Percentiles rank a stretch among this genome's conserved stretches.
phyloP scores from a whole-genome alignment of 805 yeast species.

The Starmerella cellae region DNA sequence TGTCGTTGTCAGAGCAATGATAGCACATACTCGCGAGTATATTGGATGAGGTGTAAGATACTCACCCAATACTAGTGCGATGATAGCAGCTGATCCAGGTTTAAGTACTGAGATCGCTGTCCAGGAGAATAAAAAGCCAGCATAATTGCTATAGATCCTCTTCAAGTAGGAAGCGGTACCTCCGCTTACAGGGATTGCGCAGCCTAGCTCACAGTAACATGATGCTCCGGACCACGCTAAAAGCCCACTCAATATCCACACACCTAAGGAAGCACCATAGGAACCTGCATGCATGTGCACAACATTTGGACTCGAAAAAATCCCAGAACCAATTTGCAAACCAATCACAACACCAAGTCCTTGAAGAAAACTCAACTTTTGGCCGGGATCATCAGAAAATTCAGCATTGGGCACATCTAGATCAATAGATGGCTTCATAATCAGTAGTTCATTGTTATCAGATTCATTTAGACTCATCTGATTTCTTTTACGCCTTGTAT shows the following conservation, averaged over 20 bases:
- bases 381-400: neutral
- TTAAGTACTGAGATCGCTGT: conserved; percentile 29
- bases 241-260: conserved; percentile 31
- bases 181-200: conserved; percentile 32
- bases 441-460: too few relatives aligned
- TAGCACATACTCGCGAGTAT: conserved; percentile 26
- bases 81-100: conserved; percentile 33
- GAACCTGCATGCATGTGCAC: conserved; percentile 30
- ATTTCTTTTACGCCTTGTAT: too few relatives aligned
- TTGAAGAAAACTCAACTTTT: conserved; percentile 22
- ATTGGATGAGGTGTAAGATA: conserved; percentile 22
- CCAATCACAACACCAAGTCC: conserved; percentile 32
- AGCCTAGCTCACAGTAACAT: conserved; percentile 32
- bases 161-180: conserved; percentile 32
- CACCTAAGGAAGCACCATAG: conserved; percentile 27
- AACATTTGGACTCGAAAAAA: conserved; percentile 32
- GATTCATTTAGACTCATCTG: neutral
- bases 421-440: neutral
- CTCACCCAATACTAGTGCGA: conserved; percentile 31
- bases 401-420: neutral
- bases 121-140: conserved; percentile 31
- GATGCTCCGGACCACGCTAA: conserved; percentile 35
- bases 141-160: conserved; percentile 28
- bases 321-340: conserved; percentile 35
- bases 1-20: conserved; percentile 22